Conservation (phyloP, 225 moss, liverwort and hornwort genomes). For the Takakia lepidozioides region DNA sequence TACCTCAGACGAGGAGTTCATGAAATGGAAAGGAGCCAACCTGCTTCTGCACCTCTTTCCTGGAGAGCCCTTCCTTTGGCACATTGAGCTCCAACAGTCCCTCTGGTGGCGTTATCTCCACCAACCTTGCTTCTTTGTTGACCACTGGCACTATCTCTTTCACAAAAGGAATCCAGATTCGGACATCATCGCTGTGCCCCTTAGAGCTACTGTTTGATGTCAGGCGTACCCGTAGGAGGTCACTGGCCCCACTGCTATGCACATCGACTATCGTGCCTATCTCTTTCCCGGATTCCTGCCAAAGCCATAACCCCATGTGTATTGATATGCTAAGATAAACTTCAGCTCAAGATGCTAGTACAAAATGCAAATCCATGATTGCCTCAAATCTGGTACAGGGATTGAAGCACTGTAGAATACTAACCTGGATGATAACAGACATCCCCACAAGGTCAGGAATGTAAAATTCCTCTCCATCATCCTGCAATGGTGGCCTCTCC, state of each 20-base stretch:
- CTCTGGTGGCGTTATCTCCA: constrained; percentile 77
- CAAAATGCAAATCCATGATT: no score
- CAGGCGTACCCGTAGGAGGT: constrained; percentile 74
- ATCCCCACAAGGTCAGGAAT: constrained; percentile 89
- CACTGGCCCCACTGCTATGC: constrained; percentile 64
- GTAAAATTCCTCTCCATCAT: constrained; percentile 64
- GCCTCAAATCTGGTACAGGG: no score
- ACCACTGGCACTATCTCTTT: constrained; percentile 82
- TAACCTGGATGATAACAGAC: constrained; percentile 70
- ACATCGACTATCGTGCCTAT: constrained; percentile 78
- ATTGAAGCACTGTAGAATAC: no score
- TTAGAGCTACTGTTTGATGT: constrained; percentile 13
- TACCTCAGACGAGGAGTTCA: no score
- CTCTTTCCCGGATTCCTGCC: constrained; percentile 61
- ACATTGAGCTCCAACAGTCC: constrained; percentile 86
- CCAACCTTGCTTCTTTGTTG: constrained; percentile 44
- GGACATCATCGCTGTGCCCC: constrained; percentile 24
- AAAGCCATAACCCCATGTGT: no score
- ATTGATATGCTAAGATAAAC: no score
- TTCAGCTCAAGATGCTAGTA: no score
- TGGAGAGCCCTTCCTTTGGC: constrained; percentile 36
- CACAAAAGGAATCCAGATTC: constrained; percentile 94
- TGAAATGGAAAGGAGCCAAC: no score
- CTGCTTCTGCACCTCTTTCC: constrained; percentile 53
- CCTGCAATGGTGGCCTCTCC: constrained; percentile 48